A percentile compares a stretch with the other conserved stretches of the same genome.
These are phyloP conservation scores for Pycnococcus provasolii DNA, from an alignment of 139 green algal species.

Conservation along the genomic window DNA sequence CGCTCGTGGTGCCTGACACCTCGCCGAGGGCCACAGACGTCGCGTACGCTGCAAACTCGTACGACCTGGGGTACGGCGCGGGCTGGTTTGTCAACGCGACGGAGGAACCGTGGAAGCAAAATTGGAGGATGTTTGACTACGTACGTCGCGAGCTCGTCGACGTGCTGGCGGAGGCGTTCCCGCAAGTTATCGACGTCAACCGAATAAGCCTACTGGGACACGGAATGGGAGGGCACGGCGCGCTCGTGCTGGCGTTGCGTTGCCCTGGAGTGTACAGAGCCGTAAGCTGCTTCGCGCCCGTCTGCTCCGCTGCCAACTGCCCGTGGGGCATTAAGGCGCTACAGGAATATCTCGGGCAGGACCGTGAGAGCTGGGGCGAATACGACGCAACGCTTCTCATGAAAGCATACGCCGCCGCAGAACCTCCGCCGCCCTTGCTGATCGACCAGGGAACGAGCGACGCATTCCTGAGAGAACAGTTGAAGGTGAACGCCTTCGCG, in stretches of 20 bases:
- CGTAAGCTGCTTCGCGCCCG: constrained; percentile 57
- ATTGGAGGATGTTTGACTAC: constrained; percentile 86
- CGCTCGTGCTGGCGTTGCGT: constrained; percentile 62
- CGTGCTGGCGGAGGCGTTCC: constrained; percentile 35
- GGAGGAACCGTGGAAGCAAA: constrained; percentile 54
- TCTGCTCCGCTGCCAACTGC: constrained; percentile 65
- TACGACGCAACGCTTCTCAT: constrained; percentile 79
- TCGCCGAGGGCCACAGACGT: too few relatives aligned
- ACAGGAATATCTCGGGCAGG: constrained; percentile 62
- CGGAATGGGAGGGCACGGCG: constrained; percentile 80
- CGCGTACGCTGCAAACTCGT: background rate
- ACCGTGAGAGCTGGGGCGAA: constrained; percentile 48
- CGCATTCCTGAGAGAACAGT: constrained; percentile 71
- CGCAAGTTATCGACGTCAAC: constrained; percentile 18
- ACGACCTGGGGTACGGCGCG: constrained; percentile 18
- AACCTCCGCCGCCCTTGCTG: background rate
- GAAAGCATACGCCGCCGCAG: constrained; percentile 31
- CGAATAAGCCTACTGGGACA: constrained; percentile 50
- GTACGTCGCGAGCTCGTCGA: constrained; percentile 52
- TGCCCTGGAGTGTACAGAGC: constrained; percentile 54
- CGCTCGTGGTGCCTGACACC: background rate
- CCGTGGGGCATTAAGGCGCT: constrained; percentile 88
- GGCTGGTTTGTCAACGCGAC: constrained; percentile 64
- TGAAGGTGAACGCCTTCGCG: constrained; percentile 58
- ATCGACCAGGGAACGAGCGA: constrained; percentile 36